Base-by-base conservation (phyloP, 2,329 filamentous ascomycete genomes). In the Sporothrix luriei region DNA sequence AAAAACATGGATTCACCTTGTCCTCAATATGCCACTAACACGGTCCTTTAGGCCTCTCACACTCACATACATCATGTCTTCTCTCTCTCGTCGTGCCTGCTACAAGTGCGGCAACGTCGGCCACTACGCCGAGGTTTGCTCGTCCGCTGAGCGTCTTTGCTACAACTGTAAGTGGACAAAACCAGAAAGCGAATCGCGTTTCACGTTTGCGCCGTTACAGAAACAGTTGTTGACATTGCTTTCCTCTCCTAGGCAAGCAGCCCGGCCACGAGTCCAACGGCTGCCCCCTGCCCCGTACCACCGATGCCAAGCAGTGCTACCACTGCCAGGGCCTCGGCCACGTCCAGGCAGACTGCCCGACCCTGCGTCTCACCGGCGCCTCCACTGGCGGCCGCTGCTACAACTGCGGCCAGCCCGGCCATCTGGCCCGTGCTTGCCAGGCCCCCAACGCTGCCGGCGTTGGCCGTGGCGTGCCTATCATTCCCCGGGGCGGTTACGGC, bases 271-370 rank as follows among this genome's bases (percentile, higher is more conserved):
- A 99, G 85, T 98, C 94, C 75, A 98, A 97, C 84, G 91, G 91
- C 81, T 99, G 95, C 87, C 95, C 95, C 76, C 90, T 94, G 78
- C 95, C 95, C 78, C 91, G 95, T 81, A 97, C 94, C 72, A 97
- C 95, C 74, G 95, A 99, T 84, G 93, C 93, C 68, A 99, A 99
- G 89, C 95, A 99, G 86, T 99, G 95, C 88, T 99, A 99, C 82
- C 95, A 98, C 84, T 99, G 95, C 87, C 95, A 98, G 85, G 95
- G 95, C 71, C 88, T 98, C 72, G 95, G 95, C 75, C 95, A 99
- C 80, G 95, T 99, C 77, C 95, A 99, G 85, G 95, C 95, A 75
- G 95, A 99, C 82, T 99, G 95, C 87, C 95, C 95, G 77, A 98
- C 95, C 73, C 88, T 99, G 74, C 93, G 95, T 76, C 82, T 99